phyloP scores from a whole-genome alignment of 129 eudicot genomes.

The Calendula officinalis region DNA sequence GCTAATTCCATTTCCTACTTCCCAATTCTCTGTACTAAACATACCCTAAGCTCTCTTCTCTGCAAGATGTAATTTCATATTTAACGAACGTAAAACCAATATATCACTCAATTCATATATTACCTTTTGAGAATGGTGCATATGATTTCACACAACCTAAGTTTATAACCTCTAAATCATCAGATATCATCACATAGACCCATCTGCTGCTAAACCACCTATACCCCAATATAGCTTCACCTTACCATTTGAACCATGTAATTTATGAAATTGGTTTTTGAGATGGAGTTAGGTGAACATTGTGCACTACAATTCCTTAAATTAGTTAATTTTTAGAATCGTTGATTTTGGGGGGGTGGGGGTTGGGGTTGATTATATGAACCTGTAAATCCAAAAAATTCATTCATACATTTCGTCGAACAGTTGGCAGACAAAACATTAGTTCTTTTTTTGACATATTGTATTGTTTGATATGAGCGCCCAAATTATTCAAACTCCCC shows the following conservation, averaged over 20 bases:
- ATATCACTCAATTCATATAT: too few relatives aligned
- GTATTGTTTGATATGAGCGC: slow-evolving; percentile 65
- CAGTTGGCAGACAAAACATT: slow-evolving; percentile 36
- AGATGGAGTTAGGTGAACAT: too few relatives aligned
- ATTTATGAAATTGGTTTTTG: too few relatives aligned
- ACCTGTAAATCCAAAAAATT: neutral
- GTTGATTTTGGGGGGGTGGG: too few relatives aligned
- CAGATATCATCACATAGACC: slow-evolving; percentile 87
- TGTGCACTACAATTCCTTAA: too few relatives aligned
- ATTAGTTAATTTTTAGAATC: too few relatives aligned
- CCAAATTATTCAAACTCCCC: slow-evolving; percentile 82
- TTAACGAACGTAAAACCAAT: too few relatives aligned
- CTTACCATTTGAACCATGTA: slow-evolving; percentile 87
- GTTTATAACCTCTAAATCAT: slow-evolving; percentile 70
- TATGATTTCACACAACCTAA: slow-evolving; percentile 91
- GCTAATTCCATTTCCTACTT: too few relatives aligned
- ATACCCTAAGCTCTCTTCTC: too few relatives aligned
- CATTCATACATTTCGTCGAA: slow-evolving; percentile 9
- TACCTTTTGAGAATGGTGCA: slow-evolving; percentile 92
- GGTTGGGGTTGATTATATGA: too few relatives aligned
- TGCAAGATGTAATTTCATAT: too few relatives aligned
- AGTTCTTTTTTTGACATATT: slow-evolving; percentile 59
- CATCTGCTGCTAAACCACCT: slow-evolving; percentile 90
- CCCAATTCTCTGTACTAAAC: too few relatives aligned
- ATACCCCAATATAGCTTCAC: slow-evolving; percentile 87